Evolutionary conservation across 106 monocot species (phyloP).

Genomic region (Gastrodia elata): DNA sequence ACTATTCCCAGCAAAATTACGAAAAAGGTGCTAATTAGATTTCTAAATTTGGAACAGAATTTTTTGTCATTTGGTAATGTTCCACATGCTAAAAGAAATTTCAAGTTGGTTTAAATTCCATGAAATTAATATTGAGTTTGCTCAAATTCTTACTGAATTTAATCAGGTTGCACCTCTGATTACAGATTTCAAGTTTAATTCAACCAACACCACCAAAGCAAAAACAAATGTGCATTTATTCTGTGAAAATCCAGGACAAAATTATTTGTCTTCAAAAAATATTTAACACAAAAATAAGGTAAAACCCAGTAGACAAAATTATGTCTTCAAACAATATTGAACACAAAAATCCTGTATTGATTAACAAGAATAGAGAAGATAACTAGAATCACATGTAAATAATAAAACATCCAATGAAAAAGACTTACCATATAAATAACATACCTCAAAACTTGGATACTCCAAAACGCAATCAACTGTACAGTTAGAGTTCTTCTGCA

Average conservation of each 20-base stretch:
- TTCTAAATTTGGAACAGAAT: neutral
- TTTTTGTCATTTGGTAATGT: neutral
- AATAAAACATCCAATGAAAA: neutral
- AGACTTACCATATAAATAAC: neutral
- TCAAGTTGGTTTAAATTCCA: neutral
- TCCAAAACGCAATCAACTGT: conserved; percentile 26
- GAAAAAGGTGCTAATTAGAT: too few relatives aligned
- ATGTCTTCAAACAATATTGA: neutral
- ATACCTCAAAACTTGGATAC: conserved; percentile 63
- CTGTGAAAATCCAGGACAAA: neutral
- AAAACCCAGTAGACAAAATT: neutral
- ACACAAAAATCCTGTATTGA: neutral
- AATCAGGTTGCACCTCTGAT: neutral
- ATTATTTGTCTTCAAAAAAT: neutral
- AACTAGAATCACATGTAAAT: neutral
- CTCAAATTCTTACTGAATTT: neutral
- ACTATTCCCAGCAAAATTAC: too few relatives aligned
- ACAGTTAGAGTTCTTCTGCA: conserved; percentile 44
- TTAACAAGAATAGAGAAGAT: neutral
- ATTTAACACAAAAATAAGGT: neutral
- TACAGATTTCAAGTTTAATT: neutral
- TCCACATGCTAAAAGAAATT: neutral
- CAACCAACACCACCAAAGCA: neutral
- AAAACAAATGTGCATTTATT: neutral
- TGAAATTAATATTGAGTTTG: neutral